Evolutionary conservation across 176 grass and related monocot species (phyloP), one percentile per base, ranked within the genome.

Genomic region (Musa acuminata): DNA sequence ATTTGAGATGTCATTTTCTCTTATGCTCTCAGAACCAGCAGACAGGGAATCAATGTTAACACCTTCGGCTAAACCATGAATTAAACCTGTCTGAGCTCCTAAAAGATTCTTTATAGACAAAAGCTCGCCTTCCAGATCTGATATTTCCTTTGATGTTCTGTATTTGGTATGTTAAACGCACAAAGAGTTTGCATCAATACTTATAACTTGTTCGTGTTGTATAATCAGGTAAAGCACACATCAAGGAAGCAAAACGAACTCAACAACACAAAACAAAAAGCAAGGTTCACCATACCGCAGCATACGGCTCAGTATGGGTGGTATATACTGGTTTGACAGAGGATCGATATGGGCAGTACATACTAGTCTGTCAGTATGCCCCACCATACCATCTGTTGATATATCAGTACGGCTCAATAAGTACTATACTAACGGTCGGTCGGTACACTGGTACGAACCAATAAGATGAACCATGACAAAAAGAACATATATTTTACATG

Each of bases 121-220:
- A 51, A 96, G 89, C 74, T 96, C 93, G 17, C 93, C 87, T 87
- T 96, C 93, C n/a, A 96, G 89, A 70, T 96, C 93, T 27, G 93
- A 96, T 84, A 96, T 96, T 81, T 96, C 93, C 82, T 88, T 92
- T 11, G 93, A 96, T 75, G 93, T 96, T 85, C 93, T 96, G 85
- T 77, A 74, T 62, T 75, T 48, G 24, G 49, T 6, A 69, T 49
- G 21, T 17, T 69, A 69, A 69, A 69, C 4, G 2, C 57, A 62
- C 1, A 62, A 62, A 19, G 14, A 62, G 25, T 53, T 21, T 10
- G 1, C 2, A 29, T 68, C 27, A 68, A 11, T 0, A 35, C 23
- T 68, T 29, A 10, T 35, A 68, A 68, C 27, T 14, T 35, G 24
- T 68, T 35, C 1, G 24, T 2, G 14, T 26, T 16, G 12, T 14